Conservation (phyloP, 2,329 filamentous ascomycete genomes). For the Capronia coronata region DNA sequence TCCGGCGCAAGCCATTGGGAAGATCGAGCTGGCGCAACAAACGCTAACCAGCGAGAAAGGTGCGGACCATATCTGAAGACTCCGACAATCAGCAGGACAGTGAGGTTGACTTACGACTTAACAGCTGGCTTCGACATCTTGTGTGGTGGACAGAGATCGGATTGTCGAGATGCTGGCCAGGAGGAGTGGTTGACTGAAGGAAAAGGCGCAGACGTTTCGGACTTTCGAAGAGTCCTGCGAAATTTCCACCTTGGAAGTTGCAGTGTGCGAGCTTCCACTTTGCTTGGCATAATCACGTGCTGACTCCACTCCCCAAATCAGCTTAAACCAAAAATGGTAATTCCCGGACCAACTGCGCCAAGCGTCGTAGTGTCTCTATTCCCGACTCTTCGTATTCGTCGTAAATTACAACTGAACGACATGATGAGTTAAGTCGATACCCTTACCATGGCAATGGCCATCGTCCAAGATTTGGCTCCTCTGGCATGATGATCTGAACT, state of each 20-base stretch:
- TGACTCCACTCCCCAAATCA: too few relatives aligned
- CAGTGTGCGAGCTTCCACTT: neutral
- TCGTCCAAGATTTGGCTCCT: too few relatives aligned
- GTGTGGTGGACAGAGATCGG: constrained; percentile 43
- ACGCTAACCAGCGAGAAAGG: constrained; percentile 65
- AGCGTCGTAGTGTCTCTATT: too few relatives aligned
- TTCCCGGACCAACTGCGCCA: constrained; percentile 2
- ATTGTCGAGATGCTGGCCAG: constrained; percentile 28
- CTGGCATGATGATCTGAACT: too few relatives aligned
- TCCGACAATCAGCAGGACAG: constrained; percentile 41
- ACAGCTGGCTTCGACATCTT: constrained; percentile 46
- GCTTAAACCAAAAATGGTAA: constrained; percentile 7
- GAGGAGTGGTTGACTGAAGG: neutral
- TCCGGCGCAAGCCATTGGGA: constrained; percentile 52
- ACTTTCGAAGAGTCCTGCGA: constrained; percentile 5
- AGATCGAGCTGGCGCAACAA: constrained; percentile 68
- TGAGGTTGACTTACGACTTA: constrained; percentile 55
- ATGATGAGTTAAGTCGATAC: too few relatives aligned
- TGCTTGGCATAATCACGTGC: neutral
- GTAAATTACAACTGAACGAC: too few relatives aligned
- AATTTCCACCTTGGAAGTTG: constrained; percentile 5
- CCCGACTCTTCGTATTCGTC: too few relatives aligned
- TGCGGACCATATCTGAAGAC: constrained; percentile 71
- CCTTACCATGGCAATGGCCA: too few relatives aligned
- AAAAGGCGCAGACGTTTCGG: constrained; percentile 6